Evolutionary conservation across 2,329 filamentous ascomycete species (phyloP), one percentile per base, ranked within the genome.

Genomic region (Alternaria brassicicola): DNA sequence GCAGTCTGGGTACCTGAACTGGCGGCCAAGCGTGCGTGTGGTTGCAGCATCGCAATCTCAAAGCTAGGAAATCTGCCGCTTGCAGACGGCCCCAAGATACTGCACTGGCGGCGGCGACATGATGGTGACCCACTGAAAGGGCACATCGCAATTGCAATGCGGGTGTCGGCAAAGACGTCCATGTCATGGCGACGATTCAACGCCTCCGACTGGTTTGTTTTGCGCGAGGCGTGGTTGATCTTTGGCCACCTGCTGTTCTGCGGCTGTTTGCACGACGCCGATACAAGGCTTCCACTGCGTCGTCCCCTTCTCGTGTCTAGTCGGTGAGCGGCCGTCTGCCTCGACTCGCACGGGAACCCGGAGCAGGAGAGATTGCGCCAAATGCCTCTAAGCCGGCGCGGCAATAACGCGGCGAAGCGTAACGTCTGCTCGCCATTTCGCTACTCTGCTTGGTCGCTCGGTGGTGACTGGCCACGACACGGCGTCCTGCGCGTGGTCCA

Each of bases 351-450:
- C 53, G 21, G 23, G 36, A 39, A 25, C 28, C 42, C 55, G 55
- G 49, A 31, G 28, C 55, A 38, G 47, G 41, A 54, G 36, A 61
- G 36, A 61, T 61, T 61, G 28, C 54, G 55, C 58, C 55, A 61
- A 58, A 35, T 6, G 28, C 9, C 13, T 38, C 58, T 46, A 61
- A 61, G 57, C 49, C 26, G 41, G 50, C 58, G 58, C 55, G 58
- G 58, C 58, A 52, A 54, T 48, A 54, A 39, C 39, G 45, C 49
- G 45, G 58, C 45, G 39, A 45, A 39, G 45, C 38, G 38, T 52
- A 47, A 47, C 28, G 15, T 21, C 31, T 33, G 30, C 31, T 47
- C 30, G 30, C 28, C 30, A 17, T 35, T 23, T 53, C 28, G 42
- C 52, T 52, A 45, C 50, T 42, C 36, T 52, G 42, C 53, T 42